Evolutionary conservation across 768 basidiomycete genomes (phyloP).

Genomic region (Aureoboletus auriporus): DNA sequence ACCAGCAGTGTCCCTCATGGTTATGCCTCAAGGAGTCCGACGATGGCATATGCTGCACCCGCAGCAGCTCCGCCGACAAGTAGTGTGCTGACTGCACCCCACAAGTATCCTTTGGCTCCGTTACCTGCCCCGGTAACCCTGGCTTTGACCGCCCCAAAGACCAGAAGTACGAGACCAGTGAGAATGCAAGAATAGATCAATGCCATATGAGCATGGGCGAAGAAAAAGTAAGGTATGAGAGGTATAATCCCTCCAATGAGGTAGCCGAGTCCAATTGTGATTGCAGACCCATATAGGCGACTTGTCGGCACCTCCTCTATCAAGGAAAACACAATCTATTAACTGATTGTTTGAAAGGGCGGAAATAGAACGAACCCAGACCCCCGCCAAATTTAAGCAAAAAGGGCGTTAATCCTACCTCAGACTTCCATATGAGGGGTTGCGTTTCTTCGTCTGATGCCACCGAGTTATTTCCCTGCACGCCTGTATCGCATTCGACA

Average conservation of each 20-base stretch:
- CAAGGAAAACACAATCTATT: background rate
- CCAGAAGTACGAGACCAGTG: constrained; percentile 79
- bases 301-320: constrained; percentile 84
- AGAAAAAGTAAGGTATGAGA: constrained; percentile 89
- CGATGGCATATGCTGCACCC: constrained; percentile 62
- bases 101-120: constrained; percentile 66
- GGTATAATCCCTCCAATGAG: constrained; percentile 92
- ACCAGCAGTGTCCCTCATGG: no score
- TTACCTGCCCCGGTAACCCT: constrained; percentile 79
- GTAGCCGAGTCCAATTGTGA: constrained; percentile 95
- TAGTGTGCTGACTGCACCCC: constrained; percentile 85
- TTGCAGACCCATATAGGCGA: constrained; percentile 84
- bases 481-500: constrained; percentile 47
- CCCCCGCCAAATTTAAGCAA: constrained; percentile 96
- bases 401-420: constrained; percentile 89
- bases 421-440: constrained; percentile 61
- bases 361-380: constrained; percentile 50
- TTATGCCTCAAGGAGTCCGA: constrained; percentile 43
- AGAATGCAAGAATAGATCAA: constrained; percentile 73
- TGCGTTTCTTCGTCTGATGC: constrained; percentile 52
- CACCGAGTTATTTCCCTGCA: constrained; percentile 13
- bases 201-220: constrained; percentile 61
- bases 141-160: constrained; percentile 91
- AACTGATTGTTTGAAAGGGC: background rate
- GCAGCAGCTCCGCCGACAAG: constrained; percentile 90